These are phyloP conservation scores for Macrolepiota albuminosa DNA, from an alignment of 768 basidiomycete species.

Conservation along the genomic window DNA sequence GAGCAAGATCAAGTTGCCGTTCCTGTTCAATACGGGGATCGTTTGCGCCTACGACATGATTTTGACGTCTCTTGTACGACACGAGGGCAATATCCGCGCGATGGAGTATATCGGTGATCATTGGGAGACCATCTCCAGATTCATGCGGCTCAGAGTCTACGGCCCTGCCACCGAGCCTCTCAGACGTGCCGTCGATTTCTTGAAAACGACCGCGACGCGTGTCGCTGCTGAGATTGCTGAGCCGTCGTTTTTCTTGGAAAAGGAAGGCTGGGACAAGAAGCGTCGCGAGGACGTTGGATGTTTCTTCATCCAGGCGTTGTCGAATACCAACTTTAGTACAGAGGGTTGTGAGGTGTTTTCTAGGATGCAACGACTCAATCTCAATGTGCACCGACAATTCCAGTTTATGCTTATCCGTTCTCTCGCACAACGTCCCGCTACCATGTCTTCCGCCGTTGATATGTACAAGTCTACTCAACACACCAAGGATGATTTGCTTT, in stretches of 20 bases:
- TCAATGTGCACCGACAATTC: slow-evolving; percentile 24
- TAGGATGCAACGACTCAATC: slow-evolving; percentile 31
- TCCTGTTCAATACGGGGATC: slow-evolving; percentile 17
- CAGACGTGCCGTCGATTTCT: slow-evolving; percentile 1
- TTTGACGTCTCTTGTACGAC: slow-evolving; percentile 28
- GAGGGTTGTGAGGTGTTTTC: slow-evolving; percentile 35
- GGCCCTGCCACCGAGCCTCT: background rate
- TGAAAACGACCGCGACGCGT: slow-evolving; percentile 12
- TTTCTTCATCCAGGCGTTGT: slow-evolving; percentile 38
- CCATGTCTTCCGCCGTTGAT: slow-evolving; percentile 18
- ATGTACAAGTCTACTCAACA: slow-evolving; percentile 4
- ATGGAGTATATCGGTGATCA: slow-evolving; percentile 37
- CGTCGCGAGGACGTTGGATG: slow-evolving; percentile 28
- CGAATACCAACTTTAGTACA: slow-evolving; percentile 23
- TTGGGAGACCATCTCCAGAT: slow-evolving; percentile 27
- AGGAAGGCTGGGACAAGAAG: slow-evolving; percentile 20
- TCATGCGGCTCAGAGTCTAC: slow-evolving; percentile 9
- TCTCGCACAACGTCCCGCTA: slow-evolving; percentile 32
- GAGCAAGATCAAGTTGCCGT: slow-evolving; percentile 14
- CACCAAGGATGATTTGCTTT: background rate
- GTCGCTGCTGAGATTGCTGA: slow-evolving; percentile 24
- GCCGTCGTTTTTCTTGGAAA: slow-evolving; percentile 23
- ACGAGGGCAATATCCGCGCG: slow-evolving; percentile 25
- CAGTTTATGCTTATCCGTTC: slow-evolving; percentile 35
- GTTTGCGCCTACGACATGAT: slow-evolving; percentile 33